Base-by-base conservation (phyloP, 1,139 yeast species). In the Scheffersomyces quercinus region DNA sequence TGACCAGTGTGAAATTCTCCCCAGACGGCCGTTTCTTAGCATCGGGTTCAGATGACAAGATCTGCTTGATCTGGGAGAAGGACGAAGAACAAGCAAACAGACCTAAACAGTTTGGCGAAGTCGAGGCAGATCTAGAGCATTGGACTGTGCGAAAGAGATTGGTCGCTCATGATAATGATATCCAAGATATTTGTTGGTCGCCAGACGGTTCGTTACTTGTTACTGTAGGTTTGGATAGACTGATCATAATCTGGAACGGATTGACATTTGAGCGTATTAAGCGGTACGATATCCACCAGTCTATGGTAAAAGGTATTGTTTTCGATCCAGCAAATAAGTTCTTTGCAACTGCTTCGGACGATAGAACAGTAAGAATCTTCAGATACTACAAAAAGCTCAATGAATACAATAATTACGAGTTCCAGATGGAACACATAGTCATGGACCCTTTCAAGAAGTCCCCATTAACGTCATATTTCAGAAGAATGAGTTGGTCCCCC, bases 241-340 rank as follows among this genome's bases (percentile, higher is more conserved):
- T 91, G 42, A 87, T 93, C 41, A 86, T 93, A 38, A 84, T 95
- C 10, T 95, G 99, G 98, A 88, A 85, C 57, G 99, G 97, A 2
- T 67, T 81, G 2, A 93, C 97, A 0, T 93, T 93, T 67, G 98
- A 93, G 60, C 81, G 88, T 53, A 80, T 93, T 43, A 89, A 90
- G 59, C 70, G 96, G 36, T 85, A 91, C 52, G 97, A 93, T 58
- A 85, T 90, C 26, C 99, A 95, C 64, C 96, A 89, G 59, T 86
- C 96, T 4, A 93, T 89, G 72, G 98, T 95, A 30, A 93, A 93
- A 64, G 99, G 99, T 40, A 88, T 93, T 10, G 93, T 93, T 1
- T 93, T 93, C 63, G 99, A 93, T 61, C 99, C 98, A 0, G 99
- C 99, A 2, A 91, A 90, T 60, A 93, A 93, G 65, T 93, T 89